phyloP scores from a whole-genome alignment of 768 basidiomycete species.

The Leucosporidium scottii region DNA sequence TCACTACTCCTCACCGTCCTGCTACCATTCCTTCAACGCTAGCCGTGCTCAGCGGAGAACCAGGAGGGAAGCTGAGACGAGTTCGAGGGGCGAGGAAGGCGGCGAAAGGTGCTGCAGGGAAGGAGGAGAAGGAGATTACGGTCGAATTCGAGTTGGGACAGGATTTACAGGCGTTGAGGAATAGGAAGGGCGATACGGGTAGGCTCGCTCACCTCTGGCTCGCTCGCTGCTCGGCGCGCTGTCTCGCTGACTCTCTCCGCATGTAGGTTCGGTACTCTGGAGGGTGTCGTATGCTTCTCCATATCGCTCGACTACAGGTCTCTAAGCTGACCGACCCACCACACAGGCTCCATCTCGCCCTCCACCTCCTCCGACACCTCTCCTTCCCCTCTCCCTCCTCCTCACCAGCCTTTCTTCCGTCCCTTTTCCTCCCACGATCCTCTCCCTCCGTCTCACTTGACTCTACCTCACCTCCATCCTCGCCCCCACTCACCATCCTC shows the following conservation, averaged over 20 bases:
- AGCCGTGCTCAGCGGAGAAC: not conserved
- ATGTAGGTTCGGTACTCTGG: slow-evolving; percentile 23
- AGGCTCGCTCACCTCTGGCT: not conserved
- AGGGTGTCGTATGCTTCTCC: slow-evolving; percentile 2
- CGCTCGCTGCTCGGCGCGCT: not conserved
- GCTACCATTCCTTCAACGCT: not conserved
- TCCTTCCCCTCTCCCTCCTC: slow-evolving; percentile 15
- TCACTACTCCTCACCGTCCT: not conserved
- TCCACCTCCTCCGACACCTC: slow-evolving; percentile 8
- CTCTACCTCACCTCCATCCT: slow-evolving; percentile 1
- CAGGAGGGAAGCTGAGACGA: not conserved
- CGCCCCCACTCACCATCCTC: slow-evolving; percentile 15
- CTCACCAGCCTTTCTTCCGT: no score
- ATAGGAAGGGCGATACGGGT: slow-evolving; percentile 27
- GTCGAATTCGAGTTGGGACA: slow-evolving; percentile 18
- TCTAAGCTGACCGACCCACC: not conserved
- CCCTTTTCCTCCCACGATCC: no score
- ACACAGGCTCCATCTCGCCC: slow-evolving; percentile 16
- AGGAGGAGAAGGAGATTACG: not conserved
- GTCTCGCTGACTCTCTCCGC: not conserved
- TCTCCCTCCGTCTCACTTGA: no score
- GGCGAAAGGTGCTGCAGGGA: no score
- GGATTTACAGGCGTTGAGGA: slow-evolving; percentile 1
- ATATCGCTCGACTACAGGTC: not conserved
- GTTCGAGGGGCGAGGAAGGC: not conserved